Percentiles rank a stretch among this genome's conserved stretches.
phyloP scores from a whole-genome alignment of 225 moss, liverwort and hornwort species.

The Asterella californica region DNA sequence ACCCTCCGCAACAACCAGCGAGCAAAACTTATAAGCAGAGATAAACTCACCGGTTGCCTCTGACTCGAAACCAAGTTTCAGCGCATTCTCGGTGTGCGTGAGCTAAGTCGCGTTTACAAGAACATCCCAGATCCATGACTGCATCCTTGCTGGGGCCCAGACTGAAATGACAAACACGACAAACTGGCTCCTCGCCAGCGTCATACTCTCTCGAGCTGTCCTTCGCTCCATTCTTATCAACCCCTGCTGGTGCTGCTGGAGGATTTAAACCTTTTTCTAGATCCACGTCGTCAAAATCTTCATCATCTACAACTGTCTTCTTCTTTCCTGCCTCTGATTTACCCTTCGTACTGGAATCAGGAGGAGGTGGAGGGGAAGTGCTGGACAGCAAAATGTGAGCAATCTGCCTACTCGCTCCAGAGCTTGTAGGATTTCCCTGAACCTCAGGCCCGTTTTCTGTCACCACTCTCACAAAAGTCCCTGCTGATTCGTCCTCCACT shows the following conservation, averaged over 20 bases:
- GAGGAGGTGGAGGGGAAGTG: not conserved
- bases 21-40: not conserved
- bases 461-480: slow-evolving; percentile 34
- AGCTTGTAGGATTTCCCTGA: slow-evolving; percentile 16
- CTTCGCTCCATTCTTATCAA: not conserved
- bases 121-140: slow-evolving; percentile 37
- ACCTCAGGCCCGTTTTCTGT: slow-evolving; percentile 20
- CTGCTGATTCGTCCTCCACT: not conserved
- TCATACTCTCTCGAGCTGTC: not conserved
- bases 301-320: slow-evolving; percentile 12
- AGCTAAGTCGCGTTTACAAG: slow-evolving; percentile 43
- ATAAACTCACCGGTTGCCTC: slow-evolving; percentile 33
- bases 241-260: not conserved
- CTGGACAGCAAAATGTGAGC: slow-evolving; percentile 27
- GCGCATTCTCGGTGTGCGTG: slow-evolving; percentile 41
- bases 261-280: slow-evolving; percentile 28
- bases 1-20: not conserved
- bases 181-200: slow-evolving; percentile 24
- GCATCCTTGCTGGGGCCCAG: slow-evolving; percentile 18
- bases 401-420: slow-evolving; percentile 23
- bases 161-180: slow-evolving; percentile 41
- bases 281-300: slow-evolving; percentile 16
- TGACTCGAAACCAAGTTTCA: slow-evolving; percentile 47
- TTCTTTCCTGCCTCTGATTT: slow-evolving; percentile 31
- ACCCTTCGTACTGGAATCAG: slow-evolving; percentile 6